phyloP scores from a whole-genome alignment of 768 basidiomycete species.

The Hygrophoropsis aurantiaca region DNA sequence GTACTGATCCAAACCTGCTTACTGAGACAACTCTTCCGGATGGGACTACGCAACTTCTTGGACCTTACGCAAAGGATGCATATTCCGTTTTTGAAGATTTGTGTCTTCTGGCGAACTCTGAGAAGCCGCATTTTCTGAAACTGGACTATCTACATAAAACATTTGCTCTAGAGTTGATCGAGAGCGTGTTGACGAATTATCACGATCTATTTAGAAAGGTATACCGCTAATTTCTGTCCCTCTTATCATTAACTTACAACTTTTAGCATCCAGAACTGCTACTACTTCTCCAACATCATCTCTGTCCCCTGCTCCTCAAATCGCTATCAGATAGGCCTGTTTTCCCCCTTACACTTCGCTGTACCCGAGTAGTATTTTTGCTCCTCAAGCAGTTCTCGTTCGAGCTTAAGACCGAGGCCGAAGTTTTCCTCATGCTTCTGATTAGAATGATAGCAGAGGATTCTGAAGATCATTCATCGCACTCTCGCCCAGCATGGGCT shows the following conservation, averaged over 20 bases:
- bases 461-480: slow-evolving; percentile 29
- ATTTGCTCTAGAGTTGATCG: slow-evolving; percentile 94
- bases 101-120: slow-evolving; percentile 81
- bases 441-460: slow-evolving; percentile 67
- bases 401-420: slow-evolving; percentile 79
- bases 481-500: slow-evolving; percentile 74
- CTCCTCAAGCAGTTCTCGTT: slow-evolving; percentile 87
- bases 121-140: slow-evolving; percentile 79
- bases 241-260: slow-evolving; percentile 3
- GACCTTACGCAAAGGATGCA: slow-evolving; percentile 79
- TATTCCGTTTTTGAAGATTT: slow-evolving; percentile 91
- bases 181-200: slow-evolving; percentile 94
- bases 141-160: slow-evolving; percentile 86
- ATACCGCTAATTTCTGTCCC: slow-evolving; percentile 11
- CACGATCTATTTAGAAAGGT: slow-evolving; percentile 84
- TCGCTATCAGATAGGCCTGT: slow-evolving; percentile 77
- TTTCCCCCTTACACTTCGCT: slow-evolving; percentile 88
- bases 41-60: slow-evolving; percentile 59
- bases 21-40: slow-evolving; percentile 62
- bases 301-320: slow-evolving; percentile 88
- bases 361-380: slow-evolving; percentile 91
- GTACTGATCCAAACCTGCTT: slow-evolving; percentile 11
- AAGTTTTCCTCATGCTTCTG: slow-evolving; percentile 79
- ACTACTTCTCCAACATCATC: slow-evolving; percentile 83
- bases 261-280: slow-evolving; percentile 77